phyloP scores from a whole-genome alignment of 2,329 filamentous ascomycete species.

The Tolypocladium ophioglossoides region DNA sequence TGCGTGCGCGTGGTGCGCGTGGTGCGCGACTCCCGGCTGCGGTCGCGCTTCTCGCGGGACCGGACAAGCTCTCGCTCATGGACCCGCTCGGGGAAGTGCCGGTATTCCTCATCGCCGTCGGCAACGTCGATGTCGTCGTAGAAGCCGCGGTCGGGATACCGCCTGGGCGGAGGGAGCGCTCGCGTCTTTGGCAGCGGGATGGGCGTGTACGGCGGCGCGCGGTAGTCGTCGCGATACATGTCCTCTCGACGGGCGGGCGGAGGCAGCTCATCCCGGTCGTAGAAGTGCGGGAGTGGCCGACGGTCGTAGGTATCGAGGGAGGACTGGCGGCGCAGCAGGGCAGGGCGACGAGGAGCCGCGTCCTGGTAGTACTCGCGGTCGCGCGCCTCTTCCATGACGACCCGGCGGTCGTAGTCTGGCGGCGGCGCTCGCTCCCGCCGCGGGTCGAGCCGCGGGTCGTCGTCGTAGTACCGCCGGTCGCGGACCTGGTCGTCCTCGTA shows the following conservation, averaged over 20 bases:
- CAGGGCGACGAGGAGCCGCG: conserved; percentile 49
- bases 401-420: conserved; percentile 40
- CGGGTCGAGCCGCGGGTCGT: conserved; percentile 32
- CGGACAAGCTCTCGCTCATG: conserved; percentile 51
- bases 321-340: conserved; percentile 69
- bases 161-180: conserved; percentile 47
- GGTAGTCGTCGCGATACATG: conserved; percentile 35
- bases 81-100: conserved; percentile 47
- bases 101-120: conserved; percentile 66
- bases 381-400: conserved; percentile 44
- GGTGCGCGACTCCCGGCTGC: conserved; percentile 28
- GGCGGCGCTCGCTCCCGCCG: conserved; percentile 20
- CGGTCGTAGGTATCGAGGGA: conserved; percentile 87
- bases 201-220: conserved; percentile 42
- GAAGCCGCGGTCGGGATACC: conserved; percentile 42
- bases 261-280: conserved; percentile 51
- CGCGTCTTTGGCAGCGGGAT: conserved; percentile 58
- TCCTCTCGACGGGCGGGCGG: conserved; percentile 42
- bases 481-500: conserved; percentile 37
- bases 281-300: conserved; percentile 42
- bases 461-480: conserved; percentile 46
- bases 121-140: conserved; percentile 57
- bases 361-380: conserved; percentile 35
- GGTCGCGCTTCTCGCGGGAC: conserved; percentile 31
- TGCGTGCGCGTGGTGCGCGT: conserved; percentile 29